Conservation (phyloP, 2,329 filamentous ascomycete genomes). For the Xylaria sp. region DNA sequence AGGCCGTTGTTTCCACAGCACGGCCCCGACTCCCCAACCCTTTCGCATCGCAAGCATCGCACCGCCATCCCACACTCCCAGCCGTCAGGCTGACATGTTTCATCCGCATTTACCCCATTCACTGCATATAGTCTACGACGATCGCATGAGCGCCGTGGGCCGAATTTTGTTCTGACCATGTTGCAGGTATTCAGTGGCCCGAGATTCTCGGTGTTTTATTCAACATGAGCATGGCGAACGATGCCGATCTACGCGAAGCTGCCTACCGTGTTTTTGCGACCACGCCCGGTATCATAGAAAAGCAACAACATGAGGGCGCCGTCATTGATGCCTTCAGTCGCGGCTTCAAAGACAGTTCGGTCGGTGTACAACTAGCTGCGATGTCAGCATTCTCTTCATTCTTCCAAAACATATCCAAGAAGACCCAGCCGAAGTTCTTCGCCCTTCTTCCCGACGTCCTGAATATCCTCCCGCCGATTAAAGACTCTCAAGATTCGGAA, state of each 20-base stretch:
- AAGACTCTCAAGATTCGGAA: conserved; percentile 84
- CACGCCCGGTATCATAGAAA: conserved; percentile 92
- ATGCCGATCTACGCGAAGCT: conserved; percentile 80
- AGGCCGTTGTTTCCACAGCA: background rate
- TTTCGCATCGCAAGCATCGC: background rate
- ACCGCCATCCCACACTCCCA: too few species aligned
- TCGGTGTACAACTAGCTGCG: conserved; percentile 80
- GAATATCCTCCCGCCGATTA: conserved; percentile 90
- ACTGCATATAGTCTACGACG: background rate
- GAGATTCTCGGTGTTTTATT: conserved; percentile 84
- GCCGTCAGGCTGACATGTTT: background rate
- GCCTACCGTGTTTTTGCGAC: conserved; percentile 94
- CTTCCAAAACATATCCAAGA: conserved; percentile 86
- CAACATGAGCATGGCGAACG: conserved; percentile 79
- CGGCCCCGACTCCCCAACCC: background rate
- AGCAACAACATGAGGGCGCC: conserved; percentile 89
- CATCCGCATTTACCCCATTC: background rate
- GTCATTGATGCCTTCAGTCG: conserved; percentile 83
- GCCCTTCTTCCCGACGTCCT: conserved; percentile 82
- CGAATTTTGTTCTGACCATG: conserved; percentile 17
- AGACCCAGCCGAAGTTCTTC: conserved; percentile 83
- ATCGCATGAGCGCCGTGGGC: background rate
- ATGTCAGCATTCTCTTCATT: conserved; percentile 97
- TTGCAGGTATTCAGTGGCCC: conserved; percentile 74
- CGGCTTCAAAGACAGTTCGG: conserved; percentile 84